Percentiles rank a stretch among this genome's conserved stretches.
These are phyloP conservation scores for Alternaria brassicae DNA, from an alignment of 2,329 filamentous ascomycete species.

Conservation along the genomic window DNA sequence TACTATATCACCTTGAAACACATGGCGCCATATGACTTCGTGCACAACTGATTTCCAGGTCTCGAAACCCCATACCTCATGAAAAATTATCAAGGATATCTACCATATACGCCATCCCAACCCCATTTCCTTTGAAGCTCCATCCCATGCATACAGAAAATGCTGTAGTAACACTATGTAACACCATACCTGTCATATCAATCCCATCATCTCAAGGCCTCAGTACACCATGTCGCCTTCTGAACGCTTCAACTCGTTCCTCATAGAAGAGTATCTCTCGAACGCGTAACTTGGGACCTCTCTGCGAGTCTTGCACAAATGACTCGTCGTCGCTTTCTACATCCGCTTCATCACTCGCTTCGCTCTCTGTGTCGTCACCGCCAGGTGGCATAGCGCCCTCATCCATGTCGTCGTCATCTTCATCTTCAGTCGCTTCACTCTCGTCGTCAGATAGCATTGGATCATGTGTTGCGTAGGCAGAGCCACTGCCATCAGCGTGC, in stretches of 20 bases:
- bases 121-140: slow-evolving; percentile 11
- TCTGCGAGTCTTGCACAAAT: slow-evolving; percentile 57
- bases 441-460: slow-evolving; percentile 47
- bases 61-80: slow-evolving; percentile 9
- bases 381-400: slow-evolving; percentile 60
- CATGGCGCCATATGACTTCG: background rate
- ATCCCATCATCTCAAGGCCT: slow-evolving; percentile 26
- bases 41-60: background rate
- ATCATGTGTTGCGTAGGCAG: slow-evolving; percentile 39
- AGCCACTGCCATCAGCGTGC: slow-evolving; percentile 31
- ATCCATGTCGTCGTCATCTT: slow-evolving; percentile 59
- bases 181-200: slow-evolving; percentile 7
- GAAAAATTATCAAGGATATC: slow-evolving; percentile 22
- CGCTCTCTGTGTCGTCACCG: slow-evolving; percentile 45
- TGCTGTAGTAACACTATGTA: slow-evolving; percentile 9
- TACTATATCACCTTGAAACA: slow-evolving; percentile 13
- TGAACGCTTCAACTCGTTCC: slow-evolving; percentile 78
- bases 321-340: slow-evolving; percentile 60
- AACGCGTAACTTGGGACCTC: slow-evolving; percentile 65
- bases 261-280: slow-evolving; percentile 85
- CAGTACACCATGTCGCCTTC: slow-evolving; percentile 66
- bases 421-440: slow-evolving; percentile 52
- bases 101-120: slow-evolving; percentile 22
- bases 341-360: slow-evolving; percentile 47
- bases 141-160: slow-evolving; percentile 10